Base-by-base conservation (phyloP, 352 stramenopile genomes). In the Pythium inflatum region DNA sequence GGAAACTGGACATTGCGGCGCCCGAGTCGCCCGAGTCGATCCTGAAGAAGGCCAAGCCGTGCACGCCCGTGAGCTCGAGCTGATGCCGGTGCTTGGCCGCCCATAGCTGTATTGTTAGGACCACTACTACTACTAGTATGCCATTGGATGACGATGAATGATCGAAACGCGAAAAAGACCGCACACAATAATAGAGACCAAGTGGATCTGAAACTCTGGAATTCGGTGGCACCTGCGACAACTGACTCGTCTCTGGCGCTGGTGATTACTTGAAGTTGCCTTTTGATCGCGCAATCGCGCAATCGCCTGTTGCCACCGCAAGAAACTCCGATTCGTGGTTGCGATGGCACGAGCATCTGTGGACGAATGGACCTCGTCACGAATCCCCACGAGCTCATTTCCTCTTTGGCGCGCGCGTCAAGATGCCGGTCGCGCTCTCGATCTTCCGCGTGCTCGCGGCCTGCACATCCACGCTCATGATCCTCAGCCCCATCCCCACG, bases 31-130 rank as follows among this genome's bases (percentile, higher is more conserved):
- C 84, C 16, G 82, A 89, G 50, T 84, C 77, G 71, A 66, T 90
- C 56, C 73, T 92, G 22, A 92, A 92, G 57, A 92, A 92, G 68
- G 60, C 81, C 22, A 92, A 92, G 64, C 75, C 84, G 48, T 88
- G 74, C 71, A 88, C 82, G 62, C 81, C 84, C 14, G 86, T 92
- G 68, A 89, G 82, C 63, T 92, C 62, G 62, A 62, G 62, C 62
- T 66, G 40, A 51, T 3, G 40, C 50, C 40, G 46, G n/a, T n/a
- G n/a, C n/a, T n/a, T 22, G 46, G 36, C 45, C 18, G 3, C 20
- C n/a, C n/a, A 62, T 68, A 68, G 49, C 53, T 68, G 62, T 68
- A 68, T 38, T 60, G 62, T 68, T 68, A 68, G 62, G 62, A 61
- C n/a, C n/a, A n/a, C n/a, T n/a, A 48, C 40, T 20, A 48, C 49